phyloP scores from a whole-genome alignment of 495 filamentous ascomycete species.

The Podospora australis region DNA sequence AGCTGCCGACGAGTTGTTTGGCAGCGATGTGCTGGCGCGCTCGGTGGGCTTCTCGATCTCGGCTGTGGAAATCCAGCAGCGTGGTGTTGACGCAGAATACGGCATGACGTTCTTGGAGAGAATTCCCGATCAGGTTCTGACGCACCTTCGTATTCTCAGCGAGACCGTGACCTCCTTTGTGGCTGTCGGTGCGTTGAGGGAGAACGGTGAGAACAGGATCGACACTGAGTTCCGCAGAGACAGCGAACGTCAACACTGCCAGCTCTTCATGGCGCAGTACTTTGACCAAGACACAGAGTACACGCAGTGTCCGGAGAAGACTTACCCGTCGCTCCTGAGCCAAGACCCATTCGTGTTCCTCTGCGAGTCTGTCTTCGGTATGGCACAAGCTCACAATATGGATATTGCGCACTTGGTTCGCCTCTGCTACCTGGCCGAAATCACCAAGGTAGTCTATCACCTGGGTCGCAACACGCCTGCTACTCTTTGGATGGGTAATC shows the following conservation, averaged over 20 bases:
- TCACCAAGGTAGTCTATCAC: conserved; percentile 65
- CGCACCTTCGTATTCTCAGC: conserved; percentile 82
- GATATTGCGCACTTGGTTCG: conserved; percentile 78
- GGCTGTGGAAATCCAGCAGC: conserved; percentile 84
- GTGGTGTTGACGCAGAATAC: conserved; percentile 71
- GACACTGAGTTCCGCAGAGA: conserved; percentile 62
- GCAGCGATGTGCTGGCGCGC: conserved; percentile 62
- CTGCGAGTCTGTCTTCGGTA: conserved; percentile 64
- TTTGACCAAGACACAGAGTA: conserved; percentile 26
- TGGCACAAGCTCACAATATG: conserved; percentile 42
- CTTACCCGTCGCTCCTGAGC: conserved; percentile 60
- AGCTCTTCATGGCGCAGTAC: conserved; percentile 63
- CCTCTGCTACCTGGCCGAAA: conserved; percentile 86
- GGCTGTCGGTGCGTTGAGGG: conserved; percentile 62
- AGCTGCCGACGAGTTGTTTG: conserved; percentile 37
- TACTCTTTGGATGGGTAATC: conserved; percentile 31
- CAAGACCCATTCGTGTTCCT: conserved; percentile 85
- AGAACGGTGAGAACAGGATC: conserved; percentile 52
- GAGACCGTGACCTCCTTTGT: conserved; percentile 85
- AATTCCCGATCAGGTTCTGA: conserved; percentile 72
- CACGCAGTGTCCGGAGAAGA: conserved; percentile 30
- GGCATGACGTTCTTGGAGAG: conserved; percentile 75
- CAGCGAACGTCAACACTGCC: conserved; percentile 65
- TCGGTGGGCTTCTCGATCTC: conserved; percentile 85
- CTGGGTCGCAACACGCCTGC: conserved; percentile 41